Conservation (phyloP, 116 monocot genomes). For the Zostera marina region DNA sequence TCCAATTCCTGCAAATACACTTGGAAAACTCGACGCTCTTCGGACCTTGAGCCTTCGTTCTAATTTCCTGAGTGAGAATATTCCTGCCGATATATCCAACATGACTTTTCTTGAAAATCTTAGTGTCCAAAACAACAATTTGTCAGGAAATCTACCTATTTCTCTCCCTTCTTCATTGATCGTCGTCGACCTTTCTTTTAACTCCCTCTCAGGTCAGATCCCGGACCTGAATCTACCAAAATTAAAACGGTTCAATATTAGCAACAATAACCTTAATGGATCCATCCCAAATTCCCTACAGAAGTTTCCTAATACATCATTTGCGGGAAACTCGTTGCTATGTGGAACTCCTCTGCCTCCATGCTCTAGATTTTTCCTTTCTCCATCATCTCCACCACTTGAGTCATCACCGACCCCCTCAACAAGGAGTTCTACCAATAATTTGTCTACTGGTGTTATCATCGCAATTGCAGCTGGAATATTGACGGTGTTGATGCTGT, state of each 20-base stretch:
- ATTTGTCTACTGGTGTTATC: conserved; percentile 33
- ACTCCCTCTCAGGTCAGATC: conserved; percentile 61
- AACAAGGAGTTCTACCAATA: conserved; percentile 31
- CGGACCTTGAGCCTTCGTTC: conserved; percentile 71
- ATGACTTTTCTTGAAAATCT: conserved; percentile 57
- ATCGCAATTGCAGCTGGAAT: conserved; percentile 63
- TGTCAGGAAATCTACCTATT: conserved; percentile 47
- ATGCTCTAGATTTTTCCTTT: conserved; percentile 40
- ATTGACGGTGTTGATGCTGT: conserved; percentile 28
- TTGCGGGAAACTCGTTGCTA: conserved; percentile 60
- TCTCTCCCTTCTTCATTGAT: conserved; percentile 36
- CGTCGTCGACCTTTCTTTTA: conserved; percentile 71
- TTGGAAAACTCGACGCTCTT: conserved; percentile 81
- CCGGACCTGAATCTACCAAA: conserved; percentile 44
- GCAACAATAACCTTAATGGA: conserved; percentile 80
- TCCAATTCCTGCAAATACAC: conserved; percentile 48
- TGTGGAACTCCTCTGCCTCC: conserved; percentile 56
- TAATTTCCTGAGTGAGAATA: conserved; percentile 38
- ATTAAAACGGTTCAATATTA: conserved; percentile 58
- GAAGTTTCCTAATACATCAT: conserved; percentile 54
- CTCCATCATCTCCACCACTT: conserved; percentile 5
- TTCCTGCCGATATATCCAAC: conserved; percentile 57
- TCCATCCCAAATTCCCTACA: conserved; percentile 63
- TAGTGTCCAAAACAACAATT: conserved; percentile 71
- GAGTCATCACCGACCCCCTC: conserved; percentile 1